Percentiles rank a stretch among this genome's conserved stretches.
phyloP scores from a whole-genome alignment of 768 basidiomycete genomes.

The Naganishia onofrii region DNA sequence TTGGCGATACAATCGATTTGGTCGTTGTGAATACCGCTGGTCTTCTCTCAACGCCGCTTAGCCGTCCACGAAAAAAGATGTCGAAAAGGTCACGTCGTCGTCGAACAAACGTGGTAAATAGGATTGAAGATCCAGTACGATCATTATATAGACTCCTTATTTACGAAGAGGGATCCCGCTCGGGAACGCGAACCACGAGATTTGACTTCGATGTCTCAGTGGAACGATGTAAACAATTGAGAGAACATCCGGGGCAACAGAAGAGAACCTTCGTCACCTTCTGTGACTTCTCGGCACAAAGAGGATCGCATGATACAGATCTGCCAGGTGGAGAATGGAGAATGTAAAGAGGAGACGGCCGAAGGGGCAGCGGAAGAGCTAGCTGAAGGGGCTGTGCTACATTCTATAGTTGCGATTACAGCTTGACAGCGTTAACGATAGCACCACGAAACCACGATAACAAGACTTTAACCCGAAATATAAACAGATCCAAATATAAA shows the following conservation, averaged over 20 bases:
- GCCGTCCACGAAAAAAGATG: neutral
- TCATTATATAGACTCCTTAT: no score
- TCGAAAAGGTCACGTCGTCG: neutral
- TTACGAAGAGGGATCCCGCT: no score
- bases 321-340: no score
- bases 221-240: constrained; percentile 8
- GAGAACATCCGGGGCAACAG: no score
- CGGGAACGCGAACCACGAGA: constrained; percentile 7
- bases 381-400: no score
- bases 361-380: no score
- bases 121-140: neutral
- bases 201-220: neutral
- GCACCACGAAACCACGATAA: no score
- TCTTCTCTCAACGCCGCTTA: neutral
- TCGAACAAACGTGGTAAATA: neutral
- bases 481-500: no score
- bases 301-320: neutral
- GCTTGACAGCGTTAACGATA: no score
- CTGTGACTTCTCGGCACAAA: neutral
- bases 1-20: neutral
- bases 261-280: neutral
- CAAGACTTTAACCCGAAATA: no score
- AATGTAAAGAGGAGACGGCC: no score
- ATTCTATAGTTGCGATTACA: no score
- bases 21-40: neutral